These are phyloP conservation scores for Kodamaea alishanica DNA, from an alignment of 1,139 yeast species.

Conservation along the genomic window DNA sequence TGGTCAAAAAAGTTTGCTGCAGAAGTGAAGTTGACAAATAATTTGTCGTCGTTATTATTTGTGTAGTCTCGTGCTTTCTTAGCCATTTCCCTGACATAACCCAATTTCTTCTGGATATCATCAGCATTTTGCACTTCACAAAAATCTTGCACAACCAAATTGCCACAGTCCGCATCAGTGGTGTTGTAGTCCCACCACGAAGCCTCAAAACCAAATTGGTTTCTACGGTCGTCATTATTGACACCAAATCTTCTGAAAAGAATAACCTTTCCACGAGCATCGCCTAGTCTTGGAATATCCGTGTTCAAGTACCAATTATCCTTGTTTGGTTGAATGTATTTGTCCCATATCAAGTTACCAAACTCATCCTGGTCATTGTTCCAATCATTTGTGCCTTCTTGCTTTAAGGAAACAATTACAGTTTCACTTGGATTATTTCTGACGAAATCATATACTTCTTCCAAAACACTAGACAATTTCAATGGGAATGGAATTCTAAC, in stretches of 20 bases:
- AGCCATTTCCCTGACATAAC: slow-evolving; percentile 55
- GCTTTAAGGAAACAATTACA: slow-evolving; percentile 67
- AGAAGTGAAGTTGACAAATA: slow-evolving; percentile 70
- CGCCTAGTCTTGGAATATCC: slow-evolving; percentile 56
- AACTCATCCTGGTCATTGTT: slow-evolving; percentile 62
- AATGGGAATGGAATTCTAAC: slow-evolving; percentile 61
- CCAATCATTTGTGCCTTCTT: slow-evolving; percentile 71
- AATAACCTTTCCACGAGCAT: slow-evolving; percentile 63
- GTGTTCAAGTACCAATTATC: slow-evolving; percentile 61
- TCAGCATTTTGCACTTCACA: slow-evolving; percentile 56
- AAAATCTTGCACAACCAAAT: slow-evolving; percentile 68
- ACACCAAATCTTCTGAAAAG: slow-evolving; percentile 72
- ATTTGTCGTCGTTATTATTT: slow-evolving; percentile 45
- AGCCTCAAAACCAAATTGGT: slow-evolving; percentile 64
- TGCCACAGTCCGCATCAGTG: slow-evolving; percentile 61
- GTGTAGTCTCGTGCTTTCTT: slow-evolving; percentile 51
- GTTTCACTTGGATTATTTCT: slow-evolving; percentile 52
- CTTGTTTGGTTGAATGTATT: slow-evolving; percentile 48
- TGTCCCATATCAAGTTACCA: slow-evolving; percentile 60
- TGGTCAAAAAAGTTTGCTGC: slow-evolving; percentile 72
- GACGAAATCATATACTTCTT: slow-evolving; percentile 60
- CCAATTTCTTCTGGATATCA: slow-evolving; percentile 57
- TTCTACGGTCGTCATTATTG: slow-evolving; percentile 39
- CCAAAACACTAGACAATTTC: slow-evolving; percentile 43
- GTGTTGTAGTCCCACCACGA: slow-evolving; percentile 66